phyloP scores from a whole-genome alignment of 495 filamentous ascomycete genomes.

The Lasiosphaeria hispida region DNA sequence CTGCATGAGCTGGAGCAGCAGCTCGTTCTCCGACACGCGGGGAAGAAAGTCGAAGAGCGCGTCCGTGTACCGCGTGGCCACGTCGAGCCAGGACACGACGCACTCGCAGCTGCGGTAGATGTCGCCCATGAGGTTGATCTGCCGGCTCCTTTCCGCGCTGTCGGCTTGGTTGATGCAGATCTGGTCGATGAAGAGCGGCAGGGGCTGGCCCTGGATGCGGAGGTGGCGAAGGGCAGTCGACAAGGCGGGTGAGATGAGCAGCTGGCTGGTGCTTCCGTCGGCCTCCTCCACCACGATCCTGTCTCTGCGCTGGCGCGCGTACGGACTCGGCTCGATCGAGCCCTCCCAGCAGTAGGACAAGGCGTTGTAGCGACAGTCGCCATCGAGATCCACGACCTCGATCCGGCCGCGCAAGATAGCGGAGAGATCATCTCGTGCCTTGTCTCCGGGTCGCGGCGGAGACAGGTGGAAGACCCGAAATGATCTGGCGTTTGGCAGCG shows the following conservation, averaged over 20 bases:
- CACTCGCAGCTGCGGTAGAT: conserved; percentile 21
- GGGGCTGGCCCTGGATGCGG: background rate
- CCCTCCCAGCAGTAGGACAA: conserved; percentile 11
- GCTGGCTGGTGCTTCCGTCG: too few species aligned
- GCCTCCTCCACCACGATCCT: background rate
- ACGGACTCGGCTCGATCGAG: conserved; percentile 3
- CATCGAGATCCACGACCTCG: background rate
- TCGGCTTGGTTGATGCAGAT: conserved; percentile 32
- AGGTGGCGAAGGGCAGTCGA: too few species aligned
- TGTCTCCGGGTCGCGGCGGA: too few species aligned
- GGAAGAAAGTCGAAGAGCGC: background rate
- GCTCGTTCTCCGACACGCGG: too few species aligned
- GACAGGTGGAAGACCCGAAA: too few species aligned
- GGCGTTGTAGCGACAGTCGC: background rate
- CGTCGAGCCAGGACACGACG: conserved; percentile 25
- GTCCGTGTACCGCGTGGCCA: background rate
- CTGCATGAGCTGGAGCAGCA: too few species aligned
- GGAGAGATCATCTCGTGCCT: too few species aligned
- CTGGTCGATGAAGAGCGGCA: conserved; percentile 14
- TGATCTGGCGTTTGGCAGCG: too few species aligned
- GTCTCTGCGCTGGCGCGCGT: background rate
- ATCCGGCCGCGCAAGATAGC: too few species aligned
- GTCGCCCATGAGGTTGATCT: conserved; percentile 27
- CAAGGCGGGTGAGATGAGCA: too few species aligned
- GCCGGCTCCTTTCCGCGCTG: conserved; percentile 15